Percentiles rank a stretch among this genome's conserved stretches.
These are phyloP conservation scores for Podosphaera fusca DNA, from an alignment of 2,329 filamentous ascomycete species.

Conservation along the genomic window DNA sequence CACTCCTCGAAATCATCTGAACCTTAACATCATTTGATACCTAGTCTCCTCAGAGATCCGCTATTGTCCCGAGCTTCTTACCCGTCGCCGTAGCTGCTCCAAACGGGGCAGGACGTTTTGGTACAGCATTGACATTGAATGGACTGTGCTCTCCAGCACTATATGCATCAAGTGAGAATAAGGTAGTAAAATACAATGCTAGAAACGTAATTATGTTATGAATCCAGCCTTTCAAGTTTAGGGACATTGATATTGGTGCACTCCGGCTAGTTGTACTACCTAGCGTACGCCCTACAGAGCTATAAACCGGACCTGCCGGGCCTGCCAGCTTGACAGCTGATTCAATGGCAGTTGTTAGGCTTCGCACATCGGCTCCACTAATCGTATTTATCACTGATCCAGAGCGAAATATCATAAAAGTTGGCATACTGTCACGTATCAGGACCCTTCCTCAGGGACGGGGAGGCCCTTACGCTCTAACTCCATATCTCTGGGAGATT, in stretches of 20 bases:
- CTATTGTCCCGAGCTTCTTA: constrained; percentile 17
- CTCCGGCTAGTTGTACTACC: constrained; percentile 21
- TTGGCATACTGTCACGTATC: constrained; percentile 42
- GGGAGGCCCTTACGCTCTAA: constrained; percentile 38
- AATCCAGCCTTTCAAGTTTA: constrained; percentile 23
- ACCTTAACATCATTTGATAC: too few species aligned
- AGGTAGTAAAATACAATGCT: constrained; percentile 35
- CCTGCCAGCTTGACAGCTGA: constrained; percentile 34
- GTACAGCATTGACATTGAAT: constrained; percentile 27
- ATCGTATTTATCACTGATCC: constrained; percentile 52
- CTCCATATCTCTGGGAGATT: constrained; percentile 53
- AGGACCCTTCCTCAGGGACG: constrained; percentile 1
- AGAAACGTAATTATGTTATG: constrained; percentile 30
- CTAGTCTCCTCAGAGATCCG: constrained; percentile 10
- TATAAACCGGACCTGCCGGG: constrained; percentile 25
- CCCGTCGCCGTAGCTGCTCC: constrained; percentile 9
- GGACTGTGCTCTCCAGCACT: constrained; percentile 33
- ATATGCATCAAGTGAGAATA: constrained; percentile 43
- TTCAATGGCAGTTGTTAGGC: constrained; percentile 53
- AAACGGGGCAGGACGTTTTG: constrained; percentile 12
- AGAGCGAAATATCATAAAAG: constrained; percentile 75
- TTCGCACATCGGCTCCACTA: constrained; percentile 56
- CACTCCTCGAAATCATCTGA: too few species aligned
- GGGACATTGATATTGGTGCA: constrained; percentile 9
- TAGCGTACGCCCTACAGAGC: constrained; percentile 32